Conservation (phyloP, 345 rosid genomes). For the Zanthoxylum bungeanum region DNA sequence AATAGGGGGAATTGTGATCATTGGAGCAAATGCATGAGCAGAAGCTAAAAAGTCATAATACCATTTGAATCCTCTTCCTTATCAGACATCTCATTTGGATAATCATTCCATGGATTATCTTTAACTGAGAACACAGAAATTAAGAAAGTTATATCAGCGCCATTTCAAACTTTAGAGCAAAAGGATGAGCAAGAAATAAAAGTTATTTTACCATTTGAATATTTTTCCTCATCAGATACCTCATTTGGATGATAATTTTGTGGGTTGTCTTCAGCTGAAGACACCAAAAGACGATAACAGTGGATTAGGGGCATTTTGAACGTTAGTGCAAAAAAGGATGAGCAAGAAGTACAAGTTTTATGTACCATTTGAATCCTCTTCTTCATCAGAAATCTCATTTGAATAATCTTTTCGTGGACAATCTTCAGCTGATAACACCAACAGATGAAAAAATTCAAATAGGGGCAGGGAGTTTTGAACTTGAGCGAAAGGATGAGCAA, state of each 20-base stretch:
- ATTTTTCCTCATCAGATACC: constrained; percentile 42
- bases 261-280: constrained; percentile 76
- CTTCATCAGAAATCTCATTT: constrained; percentile 56
- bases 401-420: constrained; percentile 78
- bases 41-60: constrained; percentile 25
- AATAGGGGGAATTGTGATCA: too few species aligned
- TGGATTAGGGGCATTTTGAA: not conserved
- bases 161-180: not conserved
- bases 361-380: constrained; percentile 89
- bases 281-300: constrained; percentile 3
- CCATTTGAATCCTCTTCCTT: constrained; percentile 71
- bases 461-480: not conserved
- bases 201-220: constrained; percentile 64
- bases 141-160: not conserved
- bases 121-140: constrained; percentile 46
- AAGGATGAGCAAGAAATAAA: not conserved
- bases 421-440: constrained; percentile 53
- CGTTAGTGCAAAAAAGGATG: not conserved
- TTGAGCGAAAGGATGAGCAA: not conserved
- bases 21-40: too few species aligned
- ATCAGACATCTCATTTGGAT: constrained; percentile 64
- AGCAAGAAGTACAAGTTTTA: not conserved
- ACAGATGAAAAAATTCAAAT: constrained; percentile 1
- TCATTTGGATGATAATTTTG: constrained; percentile 76
- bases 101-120: constrained; percentile 66